Conservation (phyloP, 805 yeast genomes). For the Ogataea nitratoaversa region DNA sequence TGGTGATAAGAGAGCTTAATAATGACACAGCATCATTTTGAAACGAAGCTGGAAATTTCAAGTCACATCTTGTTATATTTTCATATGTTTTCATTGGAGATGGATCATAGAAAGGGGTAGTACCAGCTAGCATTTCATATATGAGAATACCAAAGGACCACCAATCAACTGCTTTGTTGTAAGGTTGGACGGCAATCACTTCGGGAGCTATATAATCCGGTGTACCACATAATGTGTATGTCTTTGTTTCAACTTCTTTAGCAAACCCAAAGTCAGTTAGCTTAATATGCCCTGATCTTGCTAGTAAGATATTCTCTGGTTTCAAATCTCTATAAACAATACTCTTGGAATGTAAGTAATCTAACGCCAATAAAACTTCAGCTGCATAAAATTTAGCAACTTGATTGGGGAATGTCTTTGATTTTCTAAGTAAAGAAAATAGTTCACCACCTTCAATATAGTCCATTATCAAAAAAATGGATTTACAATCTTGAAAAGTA, state of each 20-base stretch:
- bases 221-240: slow-evolving; percentile 61
- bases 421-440: slow-evolving; percentile 51
- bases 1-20: slow-evolving; percentile 47
- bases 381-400: slow-evolving; percentile 64
- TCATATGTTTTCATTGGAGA: slow-evolving; percentile 64
- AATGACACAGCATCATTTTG: slow-evolving; percentile 54
- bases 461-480: slow-evolving; percentile 61
- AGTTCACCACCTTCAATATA: slow-evolving; percentile 64
- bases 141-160: slow-evolving; percentile 61
- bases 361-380: slow-evolving; percentile 55
- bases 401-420: slow-evolving; percentile 58
- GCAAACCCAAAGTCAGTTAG: slow-evolving; percentile 63
- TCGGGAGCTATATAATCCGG: slow-evolving; percentile 66
- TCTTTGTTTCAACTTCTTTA: slow-evolving; percentile 55
- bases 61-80: slow-evolving; percentile 51
- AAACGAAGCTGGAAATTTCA: slow-evolving; percentile 51
- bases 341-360: slow-evolving; percentile 53
- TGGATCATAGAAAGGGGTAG: slow-evolving; percentile 59
- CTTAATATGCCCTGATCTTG: slow-evolving; percentile 57
- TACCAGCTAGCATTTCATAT: slow-evolving; percentile 60
- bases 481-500: slow-evolving; percentile 54
- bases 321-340: slow-evolving; percentile 59
- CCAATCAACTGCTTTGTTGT: slow-evolving; percentile 62
- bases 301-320: slow-evolving; percentile 57
- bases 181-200: slow-evolving; percentile 58